Evolutionary conservation across 2,329 filamentous ascomycete species (phyloP).

Genomic region (Tolypocladium cylindrosporum): DNA sequence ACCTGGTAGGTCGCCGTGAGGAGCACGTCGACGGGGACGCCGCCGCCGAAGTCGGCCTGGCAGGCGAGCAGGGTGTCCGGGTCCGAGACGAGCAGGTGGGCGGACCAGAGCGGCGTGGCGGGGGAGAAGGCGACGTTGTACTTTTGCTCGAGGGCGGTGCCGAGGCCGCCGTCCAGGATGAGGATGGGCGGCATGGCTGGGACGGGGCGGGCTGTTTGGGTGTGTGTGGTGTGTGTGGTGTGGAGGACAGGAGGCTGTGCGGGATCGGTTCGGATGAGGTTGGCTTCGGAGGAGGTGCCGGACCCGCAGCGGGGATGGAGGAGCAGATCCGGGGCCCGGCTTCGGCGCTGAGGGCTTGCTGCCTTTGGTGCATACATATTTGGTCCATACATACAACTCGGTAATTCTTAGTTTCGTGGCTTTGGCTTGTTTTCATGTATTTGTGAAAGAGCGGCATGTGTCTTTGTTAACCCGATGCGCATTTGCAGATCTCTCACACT

Average conservation of each 20-base stretch:
- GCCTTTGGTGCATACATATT: too few species aligned
- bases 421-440: too few species aligned
- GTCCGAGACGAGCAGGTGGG: constrained; percentile 49
- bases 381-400: too few species aligned
- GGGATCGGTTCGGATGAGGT: neutral
- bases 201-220: neutral
- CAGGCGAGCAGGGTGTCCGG: constrained; percentile 40
- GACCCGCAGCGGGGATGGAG: neutral
- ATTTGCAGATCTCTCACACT: too few species aligned
- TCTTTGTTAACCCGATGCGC: too few species aligned
- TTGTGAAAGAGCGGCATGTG: too few species aligned
- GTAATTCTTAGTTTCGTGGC: too few species aligned
- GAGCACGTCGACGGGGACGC: constrained; percentile 50
- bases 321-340: neutral
- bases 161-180: constrained; percentile 57
- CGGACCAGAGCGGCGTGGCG: constrained; percentile 55
- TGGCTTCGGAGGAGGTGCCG: neutral
- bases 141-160: constrained; percentile 53
- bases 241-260: neutral
- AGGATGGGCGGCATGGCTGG: constrained; percentile 3
- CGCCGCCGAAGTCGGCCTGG: constrained; percentile 41
- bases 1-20: constrained; percentile 61
- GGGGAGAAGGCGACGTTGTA: constrained; percentile 41
- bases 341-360: neutral
- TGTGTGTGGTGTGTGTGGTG: neutral